Evolutionary conservation across 2,329 filamentous ascomycete species (phyloP), one percentile per base, ranked within the genome.

Genomic region (Diaporthe nobilis): DNA sequence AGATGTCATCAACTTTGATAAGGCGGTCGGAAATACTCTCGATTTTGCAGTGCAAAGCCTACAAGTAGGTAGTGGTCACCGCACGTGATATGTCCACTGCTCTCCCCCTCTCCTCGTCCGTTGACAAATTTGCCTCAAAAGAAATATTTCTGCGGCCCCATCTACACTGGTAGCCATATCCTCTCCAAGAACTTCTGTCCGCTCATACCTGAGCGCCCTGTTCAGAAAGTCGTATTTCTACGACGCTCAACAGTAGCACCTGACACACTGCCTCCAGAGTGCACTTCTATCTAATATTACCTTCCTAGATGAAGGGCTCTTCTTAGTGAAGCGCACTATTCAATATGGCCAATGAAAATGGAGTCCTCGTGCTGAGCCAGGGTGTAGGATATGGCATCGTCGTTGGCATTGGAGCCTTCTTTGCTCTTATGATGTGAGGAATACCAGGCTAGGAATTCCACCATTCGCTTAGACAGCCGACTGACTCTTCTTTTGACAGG

Each of bases 381-480:
- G 77, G 77, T 2, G 75, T 85, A 9, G 87, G 87, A 55, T 89
- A 89, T 81, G 87, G 87, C 77, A 85, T 84, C 75, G 85, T 89
- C 20, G 85, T 88, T n/a, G 87, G 87, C 31, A 87, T 88, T 68
- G 87, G 87, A 4, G 85, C 81, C 34, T 81, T 86, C 76, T 87
- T 87, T 75, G 83, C 85, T 2, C 63, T 85, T 8, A 78, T 86
- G 61, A 87, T 87, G 85, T 81, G 61, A 53, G 77, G 28, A 31
- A 13, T 6, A 47, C 15, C 58, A 8, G 57, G 49, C 60, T 28
- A 15, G 9, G 17, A 47, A 51, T 12, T 15, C 17, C 37, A 25
- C 3, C 6, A 28, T 5, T 37, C 3, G 9, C n/a, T 9, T 1
- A 2, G 22, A 31, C 8, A 37, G n/a, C 22, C 8, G 10, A 65